Base-by-base conservation (phyloP, 345 rosid genomes). In the Populus nigra region DNA sequence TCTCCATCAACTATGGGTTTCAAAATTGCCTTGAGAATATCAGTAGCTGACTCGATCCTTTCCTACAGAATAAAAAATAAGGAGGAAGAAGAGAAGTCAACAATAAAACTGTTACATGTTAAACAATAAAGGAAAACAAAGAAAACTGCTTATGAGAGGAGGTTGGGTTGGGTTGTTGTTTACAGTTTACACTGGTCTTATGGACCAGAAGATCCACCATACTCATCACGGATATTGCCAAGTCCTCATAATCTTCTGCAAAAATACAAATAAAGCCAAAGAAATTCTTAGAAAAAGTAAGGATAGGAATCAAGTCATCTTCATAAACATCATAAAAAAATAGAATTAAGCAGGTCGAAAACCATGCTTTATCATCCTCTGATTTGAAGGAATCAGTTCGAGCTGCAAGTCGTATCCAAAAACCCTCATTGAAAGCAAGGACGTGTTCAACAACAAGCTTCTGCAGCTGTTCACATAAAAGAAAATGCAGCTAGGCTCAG, bases 221-320 rank as follows among this genome's bases (percentile, higher is more conserved):
- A 88, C 72, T 90, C 99, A 92, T 95, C 68, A 93, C 88, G 16
- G 92, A 83, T 43, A 77, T 57, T 65, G 99, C 98, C 83, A 95
- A 76, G 84, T 95, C 94, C 86, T 95, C 98, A 10, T 93, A 93
- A 82, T 95, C 98, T 86, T 93, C 98, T 95, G 93, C 88, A 83
- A 76, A 69, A 79, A 74, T 5, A 43, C 71, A 80, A 73, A 25
- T 5, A 68, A 45, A 33, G 36, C 5, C 35, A 33, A 4, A 33
- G 36, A 33, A 33, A 77, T 77, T 81, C 18, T 0, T 5, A 66
- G 70, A 31, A 75, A 59, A 50, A 5, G 65, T 39, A 77, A 45
- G 49, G 43, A 71, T 50, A 0, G 57, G 43, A 81, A 79, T 17
- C 38, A 77, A 74, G 63, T 38, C 71, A 73, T 39, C 71, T 67